Base-by-base conservation (phyloP, 2,329 filamentous ascomycete species). In the Aspergillus ochraceoroseus region DNA sequence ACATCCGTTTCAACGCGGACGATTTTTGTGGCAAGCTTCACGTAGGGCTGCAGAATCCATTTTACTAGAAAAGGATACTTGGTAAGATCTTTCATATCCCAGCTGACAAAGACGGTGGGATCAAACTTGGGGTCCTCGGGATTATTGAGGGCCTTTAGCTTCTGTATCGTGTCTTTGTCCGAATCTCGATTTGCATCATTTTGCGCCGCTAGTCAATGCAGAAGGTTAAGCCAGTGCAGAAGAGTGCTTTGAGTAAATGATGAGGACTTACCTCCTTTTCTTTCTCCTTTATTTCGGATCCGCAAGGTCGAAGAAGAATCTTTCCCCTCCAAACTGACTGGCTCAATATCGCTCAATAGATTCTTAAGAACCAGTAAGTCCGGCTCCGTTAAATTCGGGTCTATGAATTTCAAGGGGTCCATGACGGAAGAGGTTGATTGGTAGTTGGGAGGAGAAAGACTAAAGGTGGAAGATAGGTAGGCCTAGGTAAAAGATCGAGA, bases 1-100 rank as follows among this genome's bases (percentile, higher is more conserved):
- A 89, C 82, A 58, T 90, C 85, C 1, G 82, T 83, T 40, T 78
- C 73, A 43, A 77, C 68, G 9, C 83, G 80, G 7, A 84, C 80
- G 14, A 82, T 61, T 2, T 58, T 62, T 28, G 69, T 70, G 1
- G 77, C 82, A 55, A 73, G 64, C 9, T 64, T 60, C 32, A 80
- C 66, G 58, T 85, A 87, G 0, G 80, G 77, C 27, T 72, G 66
- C 12, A 86, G 64, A 2, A 82, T 17, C 46, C 72, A 71, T 27
- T 64, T 62, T 56, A 75, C 65, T 31, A 77, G 27, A n/a, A 59
- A 37, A 1, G 49, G 44, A 4, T 67, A 61, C 17, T 65, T 50
- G 17, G 61, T 54, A 14, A 76, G 63, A 41, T 72, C 62, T 22
- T 67, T 63, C 19, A 68, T 62, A 50, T 80, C 76, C 64, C 70